These are phyloP conservation scores for Cyberlindnera galapagoensis DNA, from an alignment of 805 yeast species.

Conservation along the genomic window DNA sequence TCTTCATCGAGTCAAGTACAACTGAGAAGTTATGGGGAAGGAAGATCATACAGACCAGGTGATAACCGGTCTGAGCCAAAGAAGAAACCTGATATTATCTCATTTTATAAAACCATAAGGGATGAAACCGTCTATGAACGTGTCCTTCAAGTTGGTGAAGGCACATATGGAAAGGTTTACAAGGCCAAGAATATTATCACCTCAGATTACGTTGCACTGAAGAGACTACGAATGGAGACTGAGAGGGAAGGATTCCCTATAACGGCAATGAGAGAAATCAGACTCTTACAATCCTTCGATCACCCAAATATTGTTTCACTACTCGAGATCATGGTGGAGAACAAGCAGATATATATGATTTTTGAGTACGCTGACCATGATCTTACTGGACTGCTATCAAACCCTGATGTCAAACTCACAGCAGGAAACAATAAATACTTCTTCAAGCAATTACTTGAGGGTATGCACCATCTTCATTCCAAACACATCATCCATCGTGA, in stretches of 20 bases:
- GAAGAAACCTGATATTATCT: conserved; percentile 6
- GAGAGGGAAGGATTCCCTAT: conserved; percentile 96
- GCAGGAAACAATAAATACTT: conserved; percentile 63
- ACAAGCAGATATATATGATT: conserved; percentile 71
- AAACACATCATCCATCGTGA: conserved; percentile 72
- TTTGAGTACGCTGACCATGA: conserved; percentile 94
- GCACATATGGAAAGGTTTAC: conserved; percentile 95
- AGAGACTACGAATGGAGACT: conserved; percentile 72
- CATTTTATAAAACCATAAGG: conserved; percentile 20
- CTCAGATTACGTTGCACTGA: conserved; percentile 74
- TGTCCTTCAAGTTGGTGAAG: conserved; percentile 93
- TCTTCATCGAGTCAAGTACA: background rate
- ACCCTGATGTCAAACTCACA: conserved; percentile 56
- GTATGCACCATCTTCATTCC: conserved; percentile 62
- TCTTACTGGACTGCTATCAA: conserved; percentile 78
- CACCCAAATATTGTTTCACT: conserved; percentile 80
- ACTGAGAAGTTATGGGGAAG: conserved; percentile 1
- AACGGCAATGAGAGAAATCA: conserved; percentile 89
- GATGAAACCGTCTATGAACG: conserved; percentile 47
- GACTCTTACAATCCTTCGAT: conserved; percentile 72
- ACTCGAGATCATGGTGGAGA: conserved; percentile 84
- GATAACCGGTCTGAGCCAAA: background rate
- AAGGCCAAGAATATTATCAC: conserved; percentile 74
- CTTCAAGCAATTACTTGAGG: conserved; percentile 59
- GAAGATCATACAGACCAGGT: conserved; percentile 3